phyloP scores from a whole-genome alignment of 2,329 filamentous ascomycete species.

The Colletotrichum theobromicola region DNA sequence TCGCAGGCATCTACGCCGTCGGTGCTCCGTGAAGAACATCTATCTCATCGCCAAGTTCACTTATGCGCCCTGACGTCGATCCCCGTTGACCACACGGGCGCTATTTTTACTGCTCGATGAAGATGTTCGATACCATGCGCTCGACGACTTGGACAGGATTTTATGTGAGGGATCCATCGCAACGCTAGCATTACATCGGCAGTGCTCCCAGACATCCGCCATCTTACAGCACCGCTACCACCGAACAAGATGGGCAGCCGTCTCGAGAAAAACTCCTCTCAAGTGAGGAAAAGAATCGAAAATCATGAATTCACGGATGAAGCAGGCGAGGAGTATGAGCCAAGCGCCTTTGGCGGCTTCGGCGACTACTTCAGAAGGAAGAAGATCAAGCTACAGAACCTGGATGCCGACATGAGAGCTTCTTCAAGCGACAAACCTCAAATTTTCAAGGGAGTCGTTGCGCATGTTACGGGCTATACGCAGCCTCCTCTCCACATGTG shows the following conservation, averaged over 20 bases:
- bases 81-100: not conserved
- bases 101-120: not conserved
- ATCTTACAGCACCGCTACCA: not conserved
- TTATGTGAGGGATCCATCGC: not conserved
- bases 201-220: not conserved
- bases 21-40: not conserved
- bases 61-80: not conserved
- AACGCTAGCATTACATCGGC: not conserved
- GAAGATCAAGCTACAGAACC: conserved; percentile 96
- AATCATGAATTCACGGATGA: conserved; percentile 75
- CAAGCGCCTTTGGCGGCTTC: conserved; percentile 87
- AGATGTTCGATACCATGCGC: not conserved
- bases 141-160: not conserved
- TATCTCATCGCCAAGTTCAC: not conserved
- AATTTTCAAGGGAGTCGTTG: conserved; percentile 90
- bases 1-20: conserved; percentile 9
- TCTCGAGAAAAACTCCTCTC: conserved; percentile 67
- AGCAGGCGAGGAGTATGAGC: conserved; percentile 88
- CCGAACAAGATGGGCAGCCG: conserved; percentile 59
- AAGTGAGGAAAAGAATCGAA: conserved; percentile 66
- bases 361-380: conserved; percentile 92
- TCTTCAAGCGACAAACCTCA: conserved; percentile 72
- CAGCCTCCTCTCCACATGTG: conserved; percentile 86
- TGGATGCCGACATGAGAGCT: conserved; percentile 81
- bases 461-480: conserved; percentile 94